Base-by-base conservation (phyloP, 345 rosid genomes). In the Eutrema yunnanense region DNA sequence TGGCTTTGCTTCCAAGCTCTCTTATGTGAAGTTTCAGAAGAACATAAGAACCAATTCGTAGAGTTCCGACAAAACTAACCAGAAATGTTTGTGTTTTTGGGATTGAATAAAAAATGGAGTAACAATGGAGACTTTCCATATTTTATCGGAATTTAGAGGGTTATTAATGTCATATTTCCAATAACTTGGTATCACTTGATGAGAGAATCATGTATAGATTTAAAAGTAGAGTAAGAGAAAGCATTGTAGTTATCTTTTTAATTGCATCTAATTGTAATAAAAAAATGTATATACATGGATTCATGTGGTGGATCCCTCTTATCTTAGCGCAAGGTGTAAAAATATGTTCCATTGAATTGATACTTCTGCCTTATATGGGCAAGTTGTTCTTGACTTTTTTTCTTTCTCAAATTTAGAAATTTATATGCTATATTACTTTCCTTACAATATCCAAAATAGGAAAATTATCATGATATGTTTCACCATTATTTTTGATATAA, bases 341-440 rank as follows among this genome's bases (percentile, higher is more conserved):
- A 40, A 30, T 62, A 62, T 44, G 60, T 62, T 50, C 75, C 61
- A 50, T 50, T 50, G 8, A 71, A 50, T 30, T 38, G 68, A 51
- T 71, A 34, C 43, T 62, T 60, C 16, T 43, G 33, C 53, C 27
- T 60, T 60, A 53, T 30, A 51, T 51, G 34, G 34, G 42, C 42
- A 60, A 71, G 42, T 30, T 61, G 6, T 32, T 32, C 34, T 32
- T 32, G 5, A 32, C 34, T 32, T 32, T 32, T 16, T 16, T 16
- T 16, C n/a, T n/a, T 40, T 61, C 47, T 62, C 10, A 12, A 40
- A 11, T 32, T 16, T 42, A 52, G 13, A 50, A 49, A 29, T 32
- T 16, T 32, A 42, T 5, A 6, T 16, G 29, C 2, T 32, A 32
- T 10, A 22, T 10, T 34, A 16, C 7, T 41, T 54, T 38, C 52